These are phyloP conservation scores for Boletus mariae DNA, from an alignment of 1,284 basidiomycete genomes.

Conservation along the genomic window DNA sequence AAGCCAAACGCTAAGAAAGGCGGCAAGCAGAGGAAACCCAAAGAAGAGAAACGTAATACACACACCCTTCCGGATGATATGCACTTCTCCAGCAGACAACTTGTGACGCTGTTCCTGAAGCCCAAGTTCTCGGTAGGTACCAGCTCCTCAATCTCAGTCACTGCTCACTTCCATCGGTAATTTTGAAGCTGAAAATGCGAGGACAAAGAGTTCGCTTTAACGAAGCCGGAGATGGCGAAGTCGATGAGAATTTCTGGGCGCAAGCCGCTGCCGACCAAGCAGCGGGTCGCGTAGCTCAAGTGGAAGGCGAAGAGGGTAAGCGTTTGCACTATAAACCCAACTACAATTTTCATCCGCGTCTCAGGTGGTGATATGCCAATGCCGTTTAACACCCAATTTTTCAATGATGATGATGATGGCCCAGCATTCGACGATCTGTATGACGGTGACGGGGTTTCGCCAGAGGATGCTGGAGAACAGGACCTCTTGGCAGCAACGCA, in stretches of 20 bases:
- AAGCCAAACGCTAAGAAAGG: constrained; percentile 47
- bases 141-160: not conserved
- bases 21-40: constrained; percentile 42
- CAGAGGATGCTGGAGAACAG: constrained; percentile 69
- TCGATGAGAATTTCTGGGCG: constrained; percentile 95
- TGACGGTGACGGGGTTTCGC: constrained; percentile 50
- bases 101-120: constrained; percentile 92
- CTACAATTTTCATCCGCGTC: constrained; percentile 5
- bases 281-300: constrained; percentile 49
- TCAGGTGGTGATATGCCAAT: constrained; percentile 48
- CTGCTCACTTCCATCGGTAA: constrained; percentile 7
- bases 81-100: constrained; percentile 90
- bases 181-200: constrained; percentile 74
- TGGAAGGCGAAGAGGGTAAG: constrained; percentile 65
- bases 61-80: constrained; percentile 93
- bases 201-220: constrained; percentile 59
- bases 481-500: constrained; percentile 83
- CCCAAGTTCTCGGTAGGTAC: constrained; percentile 82
- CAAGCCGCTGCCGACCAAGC: constrained; percentile 83
- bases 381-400: constrained; percentile 96
- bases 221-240: constrained; percentile 70
- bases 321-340: not conserved
- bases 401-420: constrained; percentile 89
- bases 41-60: constrained; percentile 66
- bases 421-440: constrained; percentile 72